Base-by-base conservation (phyloP, 257 asterid genomes). In the Salvia miltiorrhiza region DNA sequence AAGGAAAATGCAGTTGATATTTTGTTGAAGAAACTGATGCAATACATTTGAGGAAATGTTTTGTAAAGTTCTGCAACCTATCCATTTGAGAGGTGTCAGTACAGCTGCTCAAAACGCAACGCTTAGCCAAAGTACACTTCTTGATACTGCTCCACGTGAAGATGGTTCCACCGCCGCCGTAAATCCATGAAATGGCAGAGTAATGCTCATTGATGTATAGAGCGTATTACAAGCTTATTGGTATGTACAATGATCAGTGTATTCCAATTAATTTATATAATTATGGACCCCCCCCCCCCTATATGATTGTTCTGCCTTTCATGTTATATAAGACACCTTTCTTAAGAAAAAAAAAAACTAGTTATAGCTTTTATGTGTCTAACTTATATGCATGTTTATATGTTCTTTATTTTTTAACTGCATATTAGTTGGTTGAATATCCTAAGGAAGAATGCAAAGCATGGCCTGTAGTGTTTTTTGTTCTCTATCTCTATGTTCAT, bases 151-250 rank as follows among this genome's bases (percentile, higher is more conserved):
- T 58, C 28, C 63, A 53, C 37, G 9, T 65, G 70, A 74, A 69
- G 83, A 81, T 69, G 82, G 70, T 69, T 43, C n/a, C n/a, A n/a
- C 77, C 41, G 70, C 67, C 4, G 61, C 70, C 72, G 39, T 50
- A 21, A 78, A 69, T 68, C 73, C 88, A 24, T 76, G 90, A 30
- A 81, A 73, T 69, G 95, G 93, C 70, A 88, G 96, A 82, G 89
- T 93, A 56, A 90, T 93, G 99, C 97, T 93, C 72, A 78, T 93
- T 23, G 99, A 93, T 35, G 99, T 90, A 93, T 68, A 77, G 99
- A 74, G 96, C 99, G 23, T 93, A 93, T 66, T 93, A 85, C 88
- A 83, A 85, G 79, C 95, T 93, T 79, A 82, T 93, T 77, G 99
- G 99, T 93, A 77, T 57, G 89, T 63, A 28, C 6, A 57, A n/a